Evolutionary conservation across 2,329 filamentous ascomycete genomes (phyloP).

Genomic region (Curvularia verruculosa): DNA sequence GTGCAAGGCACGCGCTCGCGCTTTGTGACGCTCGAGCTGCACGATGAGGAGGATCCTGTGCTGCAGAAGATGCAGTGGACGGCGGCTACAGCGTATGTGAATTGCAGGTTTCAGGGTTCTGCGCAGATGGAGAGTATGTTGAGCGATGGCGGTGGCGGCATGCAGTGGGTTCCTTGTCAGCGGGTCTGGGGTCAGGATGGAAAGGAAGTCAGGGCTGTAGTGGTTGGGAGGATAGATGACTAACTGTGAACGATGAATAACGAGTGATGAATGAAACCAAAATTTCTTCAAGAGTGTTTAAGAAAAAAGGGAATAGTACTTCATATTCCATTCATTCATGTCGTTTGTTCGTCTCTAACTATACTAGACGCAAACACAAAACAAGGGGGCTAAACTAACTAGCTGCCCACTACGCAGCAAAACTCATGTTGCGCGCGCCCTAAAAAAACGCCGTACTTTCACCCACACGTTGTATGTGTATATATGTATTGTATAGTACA

Average conservation of each 20-base stretch:
- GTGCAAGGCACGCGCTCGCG: neutral
- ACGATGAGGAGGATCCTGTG: constrained; percentile 1
- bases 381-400: neutral
- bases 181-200: constrained; percentile 40
- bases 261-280: neutral
- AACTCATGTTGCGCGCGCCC: neutral
- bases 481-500: constrained; percentile 14
- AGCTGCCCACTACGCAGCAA: neutral
- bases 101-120: constrained; percentile 12
- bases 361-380: neutral
- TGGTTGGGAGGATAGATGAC: constrained; percentile 35
- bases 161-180: constrained; percentile 42
- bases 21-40: constrained; percentile 28
- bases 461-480: neutral
- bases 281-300: neutral
- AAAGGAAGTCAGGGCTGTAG: constrained; percentile 29
- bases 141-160: constrained; percentile 21
- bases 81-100: constrained; percentile 34
- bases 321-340: constrained; percentile 1
- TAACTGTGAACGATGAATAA: neutral
- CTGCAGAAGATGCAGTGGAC: constrained; percentile 8
- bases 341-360: neutral
- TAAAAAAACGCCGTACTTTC: constrained; percentile 25
- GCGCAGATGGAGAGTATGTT: constrained; percentile 2
- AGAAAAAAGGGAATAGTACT: too few relatives aligned